Evolutionary conservation across 768 basidiomycete genomes (phyloP), one percentile per base, ranked within the genome.

Genomic region (Russula sp.): DNA sequence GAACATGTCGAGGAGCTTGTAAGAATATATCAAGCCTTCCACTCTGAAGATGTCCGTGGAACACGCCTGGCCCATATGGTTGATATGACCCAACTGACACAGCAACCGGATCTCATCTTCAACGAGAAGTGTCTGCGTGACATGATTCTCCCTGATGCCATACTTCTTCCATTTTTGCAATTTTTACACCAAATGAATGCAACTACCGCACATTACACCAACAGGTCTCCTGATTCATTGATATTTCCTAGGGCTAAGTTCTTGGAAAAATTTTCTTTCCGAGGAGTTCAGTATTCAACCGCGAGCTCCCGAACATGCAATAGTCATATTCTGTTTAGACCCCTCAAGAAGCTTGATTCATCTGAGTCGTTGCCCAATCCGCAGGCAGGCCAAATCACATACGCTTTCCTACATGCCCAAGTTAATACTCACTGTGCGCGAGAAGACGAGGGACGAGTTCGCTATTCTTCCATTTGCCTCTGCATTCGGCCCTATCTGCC

Each of bases 31-130:
- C 14, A 58, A 2, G 0, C 7, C 2, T 29, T 35, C 51, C 10
- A 20, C 7, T 18, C 61, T 3, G 36, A 62, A 38, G 61, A 62
- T 13, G 36, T 47, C 32, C 35, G 42, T 16, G 56, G 61, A 32
- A 62, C 36, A 2, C 36, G 48, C 13, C 7, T 46, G 20, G 45
- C 45, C 22, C 22, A 46, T 46, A 46, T 46, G 45, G 45, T 46
- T 7, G 45, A 46, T 25, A 22, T 9, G 20, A 22, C 9, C 1
- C 45, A 25, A 10, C 22, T 25, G 11, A 25, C 22, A 11, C 45
- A 46, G 11, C 45, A 46, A 46, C 45, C 22, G 10, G 7, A 25
- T 10, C 25, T 39, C 2, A 5, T 18, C n/a, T 49, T 13, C 50
- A 25, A 58, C 5, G 16, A 13, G 13, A 20, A 7, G 7, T 13